Conservation (phyloP, 192 early-diverging fungal species). For the Phycomyces blakesleeanus region DNA sequence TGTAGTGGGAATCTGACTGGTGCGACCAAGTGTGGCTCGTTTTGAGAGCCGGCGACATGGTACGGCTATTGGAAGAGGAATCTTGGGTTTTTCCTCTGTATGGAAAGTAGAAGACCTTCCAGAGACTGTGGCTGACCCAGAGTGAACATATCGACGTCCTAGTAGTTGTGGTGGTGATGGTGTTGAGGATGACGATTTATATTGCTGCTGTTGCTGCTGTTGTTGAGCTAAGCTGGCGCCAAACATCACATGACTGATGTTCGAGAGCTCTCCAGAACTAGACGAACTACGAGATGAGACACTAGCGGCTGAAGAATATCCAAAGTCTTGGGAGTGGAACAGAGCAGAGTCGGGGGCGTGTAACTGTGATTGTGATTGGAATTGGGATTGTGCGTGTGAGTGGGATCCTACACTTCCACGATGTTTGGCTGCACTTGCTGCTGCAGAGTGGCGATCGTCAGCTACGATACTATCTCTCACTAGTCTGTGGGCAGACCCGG, state of each 20-base stretch:
- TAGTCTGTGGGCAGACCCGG: conserved; percentile 15
- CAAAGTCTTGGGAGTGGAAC: background rate
- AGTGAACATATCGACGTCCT: background rate
- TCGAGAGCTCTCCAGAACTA: background rate
- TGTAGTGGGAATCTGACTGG: background rate
- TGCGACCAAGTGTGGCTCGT: background rate
- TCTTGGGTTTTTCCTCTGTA: no score
- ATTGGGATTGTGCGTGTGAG: no score
- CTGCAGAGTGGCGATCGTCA: conserved; percentile 2
- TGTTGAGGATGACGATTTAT: no score
- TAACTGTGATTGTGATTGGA: no score
- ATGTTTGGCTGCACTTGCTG: background rate
- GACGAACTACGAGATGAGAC: background rate
- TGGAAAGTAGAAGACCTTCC: background rate
- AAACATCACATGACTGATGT: no score
- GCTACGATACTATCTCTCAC: conserved; percentile 21
- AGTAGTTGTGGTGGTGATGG: background rate
- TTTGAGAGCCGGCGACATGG: background rate
- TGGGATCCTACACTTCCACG: background rate
- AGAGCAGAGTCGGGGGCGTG: conserved; percentile 2
- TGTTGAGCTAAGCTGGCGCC: no score
- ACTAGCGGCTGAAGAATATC: background rate
- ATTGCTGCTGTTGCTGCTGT: no score
- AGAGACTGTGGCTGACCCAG: conserved; percentile 3
- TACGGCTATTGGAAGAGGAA: background rate